Evolutionary conservation across 164 flowering plant species (phyloP), one percentile per base, ranked within the genome.

Genomic region (Vitis cinerea): DNA sequence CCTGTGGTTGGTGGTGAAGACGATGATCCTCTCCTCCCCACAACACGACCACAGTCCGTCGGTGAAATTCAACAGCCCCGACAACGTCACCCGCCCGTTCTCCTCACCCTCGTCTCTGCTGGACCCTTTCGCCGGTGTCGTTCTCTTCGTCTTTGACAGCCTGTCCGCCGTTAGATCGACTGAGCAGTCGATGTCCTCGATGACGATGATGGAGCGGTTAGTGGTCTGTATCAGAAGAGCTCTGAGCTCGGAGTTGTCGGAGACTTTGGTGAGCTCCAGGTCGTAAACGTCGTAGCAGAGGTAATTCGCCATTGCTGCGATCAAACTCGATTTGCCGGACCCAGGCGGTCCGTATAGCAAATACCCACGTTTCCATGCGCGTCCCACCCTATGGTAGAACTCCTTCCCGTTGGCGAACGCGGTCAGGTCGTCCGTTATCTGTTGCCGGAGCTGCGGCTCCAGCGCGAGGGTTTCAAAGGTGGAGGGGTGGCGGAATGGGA

Each of bases 21-120:
- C 83, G 9, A 89, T 82, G 61, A 89, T 81, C 75, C 89, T 72
- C 80, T 90, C 94, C 51, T 85, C 90, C 10, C 89, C 91, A 29
- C 94, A 87, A 63, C 89, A 78, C 10, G 94, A 89, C 94, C 91
- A 89, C 56, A 90, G 74, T 17, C 94, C 94, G 64, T 87, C 91
- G 0, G 86, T 82, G 76, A 86, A 89, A 58, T 87, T 87, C 47
- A 89, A 67, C 27, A 89, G 73, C 19, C 90, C 91, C 1, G 94
- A 86, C 3, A 87, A 68, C 2, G 89, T 86, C 14, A 90, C 87
- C 55, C 83, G 72, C 1, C 86, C 83, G 10, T 16, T 72, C 12
- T 83, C 83, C 1, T 80, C 85, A 2, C 63, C 78, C 0, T 49
- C 75, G 2, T 60, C 70, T 9, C 10, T 69, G 8, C 59, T 59